phyloP scores from a whole-genome alignment of 306 rosid species.

The Castanospermum australe region DNA sequence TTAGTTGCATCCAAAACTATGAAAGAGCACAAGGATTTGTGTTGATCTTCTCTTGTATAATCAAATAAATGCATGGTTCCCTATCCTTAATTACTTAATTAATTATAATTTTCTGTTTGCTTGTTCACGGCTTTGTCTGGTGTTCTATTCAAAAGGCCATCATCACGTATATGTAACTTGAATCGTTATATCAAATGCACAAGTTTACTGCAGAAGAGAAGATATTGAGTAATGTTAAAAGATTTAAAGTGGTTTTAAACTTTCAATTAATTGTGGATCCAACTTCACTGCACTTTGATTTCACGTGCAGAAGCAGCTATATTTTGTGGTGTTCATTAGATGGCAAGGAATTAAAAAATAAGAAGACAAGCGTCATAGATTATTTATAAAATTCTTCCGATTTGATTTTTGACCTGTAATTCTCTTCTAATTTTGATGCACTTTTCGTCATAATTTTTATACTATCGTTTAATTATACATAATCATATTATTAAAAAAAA shows the following conservation, averaged over 20 bases:
- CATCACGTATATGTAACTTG: background rate
- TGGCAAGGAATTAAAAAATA: background rate
- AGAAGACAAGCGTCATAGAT: background rate
- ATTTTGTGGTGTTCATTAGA: background rate
- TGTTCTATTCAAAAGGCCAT: background rate
- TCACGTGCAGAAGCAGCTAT: constrained; percentile 7
- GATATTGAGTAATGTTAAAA: background rate
- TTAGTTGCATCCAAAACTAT: background rate
- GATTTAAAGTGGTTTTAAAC: background rate
- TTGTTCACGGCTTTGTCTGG: background rate
- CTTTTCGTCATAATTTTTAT: too few relatives aligned
- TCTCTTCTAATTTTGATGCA: too few relatives aligned
- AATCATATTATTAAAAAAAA: too few relatives aligned
- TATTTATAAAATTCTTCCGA: background rate
- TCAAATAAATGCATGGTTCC: background rate
- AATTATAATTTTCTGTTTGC: background rate
- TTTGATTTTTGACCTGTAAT: too few relatives aligned
- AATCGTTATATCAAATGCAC: background rate
- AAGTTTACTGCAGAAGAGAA: background rate
- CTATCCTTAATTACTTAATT: background rate
- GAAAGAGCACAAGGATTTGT: background rate
- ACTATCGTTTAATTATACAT: too few relatives aligned
- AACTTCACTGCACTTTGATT: background rate
- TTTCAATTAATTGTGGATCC: background rate
- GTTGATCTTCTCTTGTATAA: background rate